Conservation (phyloP, 2,329 filamentous ascomycete genomes). For the Nannizzia gypsea region DNA sequence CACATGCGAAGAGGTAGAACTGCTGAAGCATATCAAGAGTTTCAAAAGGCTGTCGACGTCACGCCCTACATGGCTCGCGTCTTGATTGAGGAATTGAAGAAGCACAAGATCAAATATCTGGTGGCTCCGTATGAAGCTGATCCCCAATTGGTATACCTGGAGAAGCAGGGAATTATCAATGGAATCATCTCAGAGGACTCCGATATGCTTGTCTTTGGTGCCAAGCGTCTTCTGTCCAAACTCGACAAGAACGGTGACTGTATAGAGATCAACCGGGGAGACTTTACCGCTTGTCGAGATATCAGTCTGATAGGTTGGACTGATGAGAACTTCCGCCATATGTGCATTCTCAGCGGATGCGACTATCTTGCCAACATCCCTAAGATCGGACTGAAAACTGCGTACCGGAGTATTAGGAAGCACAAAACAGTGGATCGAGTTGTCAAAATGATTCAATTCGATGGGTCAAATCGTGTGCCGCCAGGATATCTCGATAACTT, state of each 20-base stretch:
- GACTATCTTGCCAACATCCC: slow-evolving; percentile 84
- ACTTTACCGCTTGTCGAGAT: slow-evolving; percentile 81
- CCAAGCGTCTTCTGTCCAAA: slow-evolving; percentile 81
- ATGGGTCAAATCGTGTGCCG: slow-evolving; percentile 72
- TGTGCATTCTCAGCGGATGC: slow-evolving; percentile 94
- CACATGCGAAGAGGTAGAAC: slow-evolving; percentile 70
- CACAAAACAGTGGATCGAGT: slow-evolving; percentile 77
- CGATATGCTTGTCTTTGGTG: slow-evolving; percentile 88
- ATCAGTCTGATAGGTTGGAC: slow-evolving; percentile 85
- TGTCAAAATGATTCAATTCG: slow-evolving; percentile 72
- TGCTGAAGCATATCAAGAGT: slow-evolving; percentile 67
- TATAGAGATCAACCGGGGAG: slow-evolving; percentile 75
- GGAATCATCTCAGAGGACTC: slow-evolving; percentile 95
- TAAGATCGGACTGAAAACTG: slow-evolving; percentile 83
- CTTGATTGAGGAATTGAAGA: slow-evolving; percentile 84
- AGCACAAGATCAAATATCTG: slow-evolving; percentile 66
- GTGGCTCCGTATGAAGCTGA: slow-evolving; percentile 97
- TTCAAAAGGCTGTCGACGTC: slow-evolving; percentile 91
- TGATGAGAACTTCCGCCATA: slow-evolving; percentile 77
- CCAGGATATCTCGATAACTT: slow-evolving; percentile 71
- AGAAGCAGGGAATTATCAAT: slow-evolving; percentile 68
- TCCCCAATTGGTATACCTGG: slow-evolving; percentile 89
- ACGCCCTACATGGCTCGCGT: slow-evolving; percentile 90
- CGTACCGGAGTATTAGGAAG: slow-evolving; percentile 79
- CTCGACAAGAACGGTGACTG: slow-evolving; percentile 88